Evolutionary conservation across 2,329 filamentous ascomycete genomes (phyloP).

Genomic region (Ceratocystis lukuohia): DNA sequence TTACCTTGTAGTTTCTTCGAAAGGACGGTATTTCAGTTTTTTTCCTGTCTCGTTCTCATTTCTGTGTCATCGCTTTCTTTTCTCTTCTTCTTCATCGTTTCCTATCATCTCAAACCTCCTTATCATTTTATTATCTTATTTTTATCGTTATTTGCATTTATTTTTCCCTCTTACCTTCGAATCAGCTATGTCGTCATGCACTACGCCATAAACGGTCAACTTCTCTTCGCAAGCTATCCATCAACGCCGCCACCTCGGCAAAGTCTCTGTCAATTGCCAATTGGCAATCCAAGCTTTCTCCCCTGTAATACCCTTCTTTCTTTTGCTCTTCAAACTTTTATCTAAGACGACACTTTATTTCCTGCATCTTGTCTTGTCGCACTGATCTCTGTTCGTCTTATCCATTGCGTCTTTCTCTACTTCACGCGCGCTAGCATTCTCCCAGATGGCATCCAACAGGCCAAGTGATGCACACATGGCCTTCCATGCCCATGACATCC

Average conservation of each 20-base stretch:
- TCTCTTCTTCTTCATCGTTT: neutral
- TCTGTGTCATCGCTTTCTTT: neutral
- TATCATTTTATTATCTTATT: neutral
- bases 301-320: neutral
- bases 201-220: neutral
- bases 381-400: neutral
- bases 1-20: too few relatives aligned
- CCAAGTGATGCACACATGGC: too few relatives aligned
- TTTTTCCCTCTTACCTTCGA: neutral
- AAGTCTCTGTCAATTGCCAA: neutral
- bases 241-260: neutral
- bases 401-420: neutral
- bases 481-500: constrained; percentile 4
- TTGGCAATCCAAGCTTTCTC: neutral
- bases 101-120: neutral
- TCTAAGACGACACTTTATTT: neutral
- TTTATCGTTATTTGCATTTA: neutral
- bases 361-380: neutral
- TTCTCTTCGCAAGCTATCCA: neutral
- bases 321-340: neutral
- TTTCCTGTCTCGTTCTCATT: neutral
- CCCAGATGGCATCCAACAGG: neutral
- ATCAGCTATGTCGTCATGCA: neutral
- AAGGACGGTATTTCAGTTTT: neutral
- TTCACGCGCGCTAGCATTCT: neutral